Evolutionary conservation across 192 early-diverging fungal species (phyloP).

Genomic region (Linnemannia zychae): DNA sequence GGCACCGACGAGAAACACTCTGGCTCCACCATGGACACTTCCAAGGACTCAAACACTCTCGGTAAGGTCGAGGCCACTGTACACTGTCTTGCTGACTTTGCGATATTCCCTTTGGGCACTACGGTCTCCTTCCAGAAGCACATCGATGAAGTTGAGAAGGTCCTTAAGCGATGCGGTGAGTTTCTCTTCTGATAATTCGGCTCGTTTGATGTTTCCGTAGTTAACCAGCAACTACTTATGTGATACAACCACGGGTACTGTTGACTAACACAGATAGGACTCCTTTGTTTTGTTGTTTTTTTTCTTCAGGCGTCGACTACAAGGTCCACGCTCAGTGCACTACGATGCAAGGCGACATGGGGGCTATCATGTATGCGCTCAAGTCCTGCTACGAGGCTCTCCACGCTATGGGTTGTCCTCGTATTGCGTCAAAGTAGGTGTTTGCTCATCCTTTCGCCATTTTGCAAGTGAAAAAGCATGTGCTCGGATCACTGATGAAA

Average conservation of each 20-base stretch:
- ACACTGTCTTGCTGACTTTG: constrained; percentile 23
- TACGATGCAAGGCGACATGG: constrained; percentile 19
- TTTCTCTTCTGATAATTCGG: background rate
- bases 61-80: background rate
- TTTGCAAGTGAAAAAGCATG: background rate
- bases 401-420: constrained; percentile 14
- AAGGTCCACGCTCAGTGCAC: constrained; percentile 16
- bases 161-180: constrained; percentile 26
- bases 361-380: constrained; percentile 21
- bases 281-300: background rate
- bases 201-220: background rate
- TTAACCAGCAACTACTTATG: background rate
- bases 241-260: background rate
- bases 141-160: constrained; percentile 20
- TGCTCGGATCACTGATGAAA: background rate
- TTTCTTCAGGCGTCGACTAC: constrained; percentile 8
- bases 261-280: background rate
- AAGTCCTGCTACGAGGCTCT: constrained; percentile 17
- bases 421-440: constrained; percentile 23
- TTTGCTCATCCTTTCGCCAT: background rate
- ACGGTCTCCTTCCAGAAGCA: background rate
- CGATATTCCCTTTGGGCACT: constrained; percentile 27
- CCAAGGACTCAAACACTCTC: background rate
- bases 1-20: background rate
- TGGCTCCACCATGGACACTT: too few relatives aligned